Conservation (phyloP, 1,139 yeast genomes). For the Lodderomyces parapsilosis region DNA sequence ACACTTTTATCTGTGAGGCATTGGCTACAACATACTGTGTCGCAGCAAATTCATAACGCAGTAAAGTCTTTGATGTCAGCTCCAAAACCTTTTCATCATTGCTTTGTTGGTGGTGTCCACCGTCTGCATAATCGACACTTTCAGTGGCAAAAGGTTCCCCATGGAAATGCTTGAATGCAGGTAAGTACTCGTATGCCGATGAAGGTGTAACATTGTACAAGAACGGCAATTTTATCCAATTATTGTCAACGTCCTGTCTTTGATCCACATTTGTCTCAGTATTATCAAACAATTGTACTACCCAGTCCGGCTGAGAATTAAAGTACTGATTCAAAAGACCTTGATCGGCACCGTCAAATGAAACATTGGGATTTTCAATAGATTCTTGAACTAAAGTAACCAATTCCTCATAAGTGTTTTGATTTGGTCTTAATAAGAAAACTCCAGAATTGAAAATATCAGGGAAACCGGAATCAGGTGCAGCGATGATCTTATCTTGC, state of each 20-base stretch:
- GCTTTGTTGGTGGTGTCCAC: neutral
- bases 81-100: constrained; percentile 9
- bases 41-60: constrained; percentile 28
- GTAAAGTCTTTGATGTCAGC: constrained; percentile 17
- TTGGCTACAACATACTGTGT: constrained; percentile 20
- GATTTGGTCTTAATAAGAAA: constrained; percentile 62
- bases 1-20: constrained; percentile 46
- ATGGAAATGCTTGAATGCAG: constrained; percentile 68
- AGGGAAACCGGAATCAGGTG: constrained; percentile 97
- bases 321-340: constrained; percentile 86
- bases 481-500: constrained; percentile 54
- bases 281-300: constrained; percentile 15
- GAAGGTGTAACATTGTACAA: constrained; percentile 83
- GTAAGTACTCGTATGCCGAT: constrained; percentile 77
- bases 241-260: constrained; percentile 16
- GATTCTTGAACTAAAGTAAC: constrained; percentile 29
- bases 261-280: constrained; percentile 6
- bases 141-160: constrained; percentile 10
- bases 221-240: constrained; percentile 77
- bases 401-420: constrained; percentile 44
- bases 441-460: constrained; percentile 93
- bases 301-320: constrained; percentile 49
- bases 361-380: constrained; percentile 28
- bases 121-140: neutral
- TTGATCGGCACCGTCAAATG: constrained; percentile 96